Conservation (phyloP, 805 yeast species). For the Blastobotrys terrestris region DNA sequence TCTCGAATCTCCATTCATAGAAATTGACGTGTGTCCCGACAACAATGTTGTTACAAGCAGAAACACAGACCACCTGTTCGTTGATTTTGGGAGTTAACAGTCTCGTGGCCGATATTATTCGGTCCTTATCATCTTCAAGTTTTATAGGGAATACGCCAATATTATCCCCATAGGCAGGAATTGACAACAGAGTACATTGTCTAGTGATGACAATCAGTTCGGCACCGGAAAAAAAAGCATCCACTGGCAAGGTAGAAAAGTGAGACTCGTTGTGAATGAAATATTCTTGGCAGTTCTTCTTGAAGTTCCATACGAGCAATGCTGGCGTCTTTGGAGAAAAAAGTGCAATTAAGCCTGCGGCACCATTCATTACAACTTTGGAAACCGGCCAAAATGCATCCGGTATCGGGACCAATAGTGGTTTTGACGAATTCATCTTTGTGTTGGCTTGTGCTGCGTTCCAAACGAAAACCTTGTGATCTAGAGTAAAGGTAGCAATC, state of each 20-base stretch:
- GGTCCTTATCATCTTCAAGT: neutral
- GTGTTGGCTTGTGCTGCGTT: constrained; percentile 24
- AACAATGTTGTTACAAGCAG: constrained; percentile 44
- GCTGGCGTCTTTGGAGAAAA: constrained; percentile 7
- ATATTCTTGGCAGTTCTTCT: constrained; percentile 3
- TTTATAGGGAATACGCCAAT: neutral
- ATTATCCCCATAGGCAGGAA: constrained; percentile 3
- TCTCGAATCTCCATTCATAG: constrained; percentile 56
- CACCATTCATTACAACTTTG: constrained; percentile 16
- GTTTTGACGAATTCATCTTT: constrained; percentile 4
- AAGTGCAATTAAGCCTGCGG: constrained; percentile 11
- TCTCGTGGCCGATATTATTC: constrained; percentile 38
- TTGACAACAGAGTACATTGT: constrained; percentile 10
- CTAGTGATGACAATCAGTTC: constrained; percentile 20
- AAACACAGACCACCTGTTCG: constrained; percentile 58
- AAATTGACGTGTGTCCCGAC: constrained; percentile 52
- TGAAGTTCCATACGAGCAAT: constrained; percentile 14
- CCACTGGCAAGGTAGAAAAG: constrained; percentile 7
- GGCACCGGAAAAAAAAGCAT: constrained; percentile 11
- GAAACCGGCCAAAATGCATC: constrained; percentile 26
- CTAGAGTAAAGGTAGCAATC: constrained; percentile 67
- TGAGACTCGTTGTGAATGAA: constrained; percentile 3
- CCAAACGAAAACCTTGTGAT: constrained; percentile 68
- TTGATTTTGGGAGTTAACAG: constrained; percentile 66
- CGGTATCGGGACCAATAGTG: constrained; percentile 19